Evolutionary conservation across 2,329 filamentous ascomycete genomes (phyloP), one percentile per base, ranked within the genome.

Genomic region (Akanthomyces muscarius): DNA sequence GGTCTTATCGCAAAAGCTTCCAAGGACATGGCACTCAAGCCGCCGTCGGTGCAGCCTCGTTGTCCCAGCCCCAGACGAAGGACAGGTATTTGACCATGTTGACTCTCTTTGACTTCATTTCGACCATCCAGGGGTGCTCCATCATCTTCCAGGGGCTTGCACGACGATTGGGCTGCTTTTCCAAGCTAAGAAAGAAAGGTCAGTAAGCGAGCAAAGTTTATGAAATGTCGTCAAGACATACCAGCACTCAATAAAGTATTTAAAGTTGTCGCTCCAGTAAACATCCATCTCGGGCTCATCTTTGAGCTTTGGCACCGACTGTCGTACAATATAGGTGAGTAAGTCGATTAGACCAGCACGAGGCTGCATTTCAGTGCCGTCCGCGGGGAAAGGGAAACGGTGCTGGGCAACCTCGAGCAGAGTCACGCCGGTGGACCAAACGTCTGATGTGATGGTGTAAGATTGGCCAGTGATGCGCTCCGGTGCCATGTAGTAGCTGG

Each of bases 231-330:
- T 30, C 21, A 62, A 88, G 13, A 36, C 91, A 74, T 85, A 98
- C 94, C 95, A 98, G 86, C 93, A 97, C 78, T 97, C 93, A 70
- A 99, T 97, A 71, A 99, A 99, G 75, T 97, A 97, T 76, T 99
- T 99, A 78, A 99, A 98, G 72, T 91, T 96, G 69, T 96, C 91
- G 69, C 91, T 96, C 95, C 95, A 99, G 73, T 89, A 89, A 68
- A 99, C 96, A 64, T 89, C 88, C 68, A 90, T 91, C 38, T 92
- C 87, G 0, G 91, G 91, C 76, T 99, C 95, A 69, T 99, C 95
- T 77, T 97, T 98, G 66, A 99, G 81, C 75, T 92, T 96, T 2
- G 95, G 95, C 64, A 98, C 96, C 4, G 91, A 89, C 75, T 99
- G 95, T 68, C 92, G 88, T 51, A 99, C 95, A 73, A 99, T 99